Conservation (phyloP, 768 basidiomycete genomes). For the Grammothele lineata region DNA sequence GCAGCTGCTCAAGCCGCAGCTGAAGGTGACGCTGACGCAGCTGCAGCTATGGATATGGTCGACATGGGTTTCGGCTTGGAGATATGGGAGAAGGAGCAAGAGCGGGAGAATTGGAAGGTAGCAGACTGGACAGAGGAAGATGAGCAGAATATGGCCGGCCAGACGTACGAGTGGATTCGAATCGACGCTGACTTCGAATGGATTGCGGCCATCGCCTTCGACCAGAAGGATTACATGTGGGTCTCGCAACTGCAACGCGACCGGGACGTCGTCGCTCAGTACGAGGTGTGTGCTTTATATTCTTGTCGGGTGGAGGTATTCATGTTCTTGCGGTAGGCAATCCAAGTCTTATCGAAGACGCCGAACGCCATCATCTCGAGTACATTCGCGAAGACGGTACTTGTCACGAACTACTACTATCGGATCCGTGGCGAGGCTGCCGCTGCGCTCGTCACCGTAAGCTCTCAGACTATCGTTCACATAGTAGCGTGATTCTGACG, state of each 20-base stretch:
- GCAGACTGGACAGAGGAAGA: constrained; percentile 98
- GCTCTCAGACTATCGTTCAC: constrained; percentile 23
- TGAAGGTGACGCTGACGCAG: constrained; percentile 87
- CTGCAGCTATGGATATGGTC: constrained; percentile 89
- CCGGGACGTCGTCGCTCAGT: constrained; percentile 93
- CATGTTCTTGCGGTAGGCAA: constrained; percentile 57
- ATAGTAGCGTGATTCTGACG: neutral
- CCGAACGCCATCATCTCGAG: constrained; percentile 85
- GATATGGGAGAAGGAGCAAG: constrained; percentile 94
- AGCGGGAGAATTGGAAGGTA: constrained; percentile 93
- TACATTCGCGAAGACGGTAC: constrained; percentile 86
- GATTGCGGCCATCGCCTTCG: constrained; percentile 89
- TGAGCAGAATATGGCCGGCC: constrained; percentile 87
- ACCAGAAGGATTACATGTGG: constrained; percentile 99
- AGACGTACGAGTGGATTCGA: constrained; percentile 98
- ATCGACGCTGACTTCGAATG: constrained; percentile 99
- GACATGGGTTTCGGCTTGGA: constrained; percentile 93
- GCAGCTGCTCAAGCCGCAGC: constrained; percentile 91
- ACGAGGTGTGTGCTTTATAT: constrained; percentile 75
- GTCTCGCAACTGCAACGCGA: constrained; percentile 93
- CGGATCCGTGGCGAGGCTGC: constrained; percentile 96
- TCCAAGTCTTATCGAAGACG: constrained; percentile 77
- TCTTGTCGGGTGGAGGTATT: neutral
- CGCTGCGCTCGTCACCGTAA: constrained; percentile 72
- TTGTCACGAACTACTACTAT: constrained; percentile 95